A percentile compares a stretch with the other conserved stretches of the same genome.
Conservation (phyloP, 2,329 filamentous ascomycete species). For the Nectriaceae sp. region DNA sequence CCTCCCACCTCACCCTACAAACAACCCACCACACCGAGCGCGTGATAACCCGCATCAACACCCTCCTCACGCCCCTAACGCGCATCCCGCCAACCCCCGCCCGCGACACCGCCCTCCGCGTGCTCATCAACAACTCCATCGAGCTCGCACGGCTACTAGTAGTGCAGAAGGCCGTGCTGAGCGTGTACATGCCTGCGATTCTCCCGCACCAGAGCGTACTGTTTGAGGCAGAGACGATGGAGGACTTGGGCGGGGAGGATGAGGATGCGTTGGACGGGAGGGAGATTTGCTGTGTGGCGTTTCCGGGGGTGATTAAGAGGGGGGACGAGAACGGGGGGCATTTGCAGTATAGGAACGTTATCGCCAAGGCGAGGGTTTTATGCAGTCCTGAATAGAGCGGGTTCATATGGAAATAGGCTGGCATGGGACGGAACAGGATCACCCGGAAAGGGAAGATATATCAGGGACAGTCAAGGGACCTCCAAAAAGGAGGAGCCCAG, state of each 20-base stretch:
- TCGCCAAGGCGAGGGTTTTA: constrained; percentile 66
- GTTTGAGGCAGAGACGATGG: constrained; percentile 64
- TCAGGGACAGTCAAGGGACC: no score
- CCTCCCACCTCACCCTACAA: constrained; percentile 46
- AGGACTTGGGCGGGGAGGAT: constrained; percentile 65
- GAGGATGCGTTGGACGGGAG: constrained; percentile 54
- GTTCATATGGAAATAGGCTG: background rate
- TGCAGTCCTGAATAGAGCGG: constrained; percentile 48
- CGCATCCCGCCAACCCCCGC: constrained; percentile 39
- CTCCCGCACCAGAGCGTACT: constrained; percentile 53
- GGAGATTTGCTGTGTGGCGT: constrained; percentile 63
- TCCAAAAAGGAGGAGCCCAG: no score
- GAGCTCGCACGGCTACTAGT: constrained; percentile 58
- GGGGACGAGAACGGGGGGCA: constrained; percentile 66
- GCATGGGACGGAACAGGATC: background rate
- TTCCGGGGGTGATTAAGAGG: constrained; percentile 64
- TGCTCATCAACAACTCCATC: constrained; percentile 54
- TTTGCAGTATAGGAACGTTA: constrained; percentile 62
- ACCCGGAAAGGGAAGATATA: background rate
- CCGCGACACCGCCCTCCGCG: constrained; percentile 55
- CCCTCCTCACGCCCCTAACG: constrained; percentile 53
- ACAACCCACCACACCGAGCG: constrained; percentile 45
- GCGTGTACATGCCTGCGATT: constrained; percentile 56
- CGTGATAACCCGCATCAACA: constrained; percentile 49
- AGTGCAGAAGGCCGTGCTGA: constrained; percentile 61